phyloP scores from a whole-genome alignment of 257 asterid species.

The Primulina eburnea region DNA sequence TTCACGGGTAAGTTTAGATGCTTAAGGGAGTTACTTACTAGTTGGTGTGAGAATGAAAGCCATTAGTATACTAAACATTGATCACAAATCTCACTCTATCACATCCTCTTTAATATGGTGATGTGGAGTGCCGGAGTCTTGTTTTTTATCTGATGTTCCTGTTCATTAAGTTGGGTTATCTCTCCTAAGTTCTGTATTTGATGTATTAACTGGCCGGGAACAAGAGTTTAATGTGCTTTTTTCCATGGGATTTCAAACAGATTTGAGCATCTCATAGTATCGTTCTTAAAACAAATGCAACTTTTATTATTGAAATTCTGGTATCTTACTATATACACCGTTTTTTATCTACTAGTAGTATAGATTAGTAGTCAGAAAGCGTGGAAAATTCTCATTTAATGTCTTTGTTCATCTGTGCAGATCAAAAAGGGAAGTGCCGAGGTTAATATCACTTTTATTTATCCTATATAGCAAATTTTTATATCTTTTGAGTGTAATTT shows the following conservation, averaged over 20 bases:
- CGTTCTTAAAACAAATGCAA: background rate
- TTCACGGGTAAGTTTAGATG: background rate
- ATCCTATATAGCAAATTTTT: no score
- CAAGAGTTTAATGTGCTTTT: background rate
- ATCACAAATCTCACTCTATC: background rate
- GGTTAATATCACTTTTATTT: slow-evolving; percentile 32
- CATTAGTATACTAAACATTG: background rate
- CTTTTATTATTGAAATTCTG: background rate
- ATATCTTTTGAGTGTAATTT: no score
- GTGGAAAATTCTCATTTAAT: slow-evolving; percentile 11
- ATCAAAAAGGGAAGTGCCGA: slow-evolving; percentile 59
- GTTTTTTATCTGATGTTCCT: background rate
- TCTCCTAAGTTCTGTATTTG: background rate
- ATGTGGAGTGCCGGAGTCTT: background rate
- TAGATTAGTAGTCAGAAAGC: background rate
- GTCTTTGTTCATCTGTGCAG: slow-evolving; percentile 36
- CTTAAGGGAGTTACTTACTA: background rate
- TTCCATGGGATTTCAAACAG: background rate
- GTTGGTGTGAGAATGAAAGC: background rate
- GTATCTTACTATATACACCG: background rate
- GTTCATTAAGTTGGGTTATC: background rate
- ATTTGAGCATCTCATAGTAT: background rate
- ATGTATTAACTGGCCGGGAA: background rate
- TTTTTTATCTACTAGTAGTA: background rate
- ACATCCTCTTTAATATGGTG: background rate